Percentiles rank a stretch among this genome's conserved stretches.
These are phyloP conservation scores for Houttuynia cordata DNA, from an alignment of 164 flowering plant genomes.

Conservation along the genomic window DNA sequence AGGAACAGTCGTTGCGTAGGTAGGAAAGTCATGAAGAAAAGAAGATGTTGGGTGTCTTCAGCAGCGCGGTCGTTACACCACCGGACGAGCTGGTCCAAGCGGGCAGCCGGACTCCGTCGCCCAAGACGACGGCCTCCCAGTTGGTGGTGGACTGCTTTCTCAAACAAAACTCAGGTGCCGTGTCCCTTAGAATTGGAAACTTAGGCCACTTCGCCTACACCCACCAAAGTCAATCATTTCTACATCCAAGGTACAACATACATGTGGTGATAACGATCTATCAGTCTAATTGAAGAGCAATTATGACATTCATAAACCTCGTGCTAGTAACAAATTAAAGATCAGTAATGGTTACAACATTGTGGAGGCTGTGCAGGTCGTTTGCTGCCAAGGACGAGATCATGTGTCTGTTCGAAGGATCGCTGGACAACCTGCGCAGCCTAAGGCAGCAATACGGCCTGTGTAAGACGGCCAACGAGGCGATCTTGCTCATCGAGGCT, in stretches of 20 bases:
- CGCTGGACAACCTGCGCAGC: conserved; percentile 41
- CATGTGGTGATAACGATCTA: neutral
- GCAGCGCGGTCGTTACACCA: conserved; percentile 59
- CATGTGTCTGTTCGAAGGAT: conserved; percentile 64
- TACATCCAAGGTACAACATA: conserved; percentile 53
- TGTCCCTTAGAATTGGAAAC: conserved; percentile 55
- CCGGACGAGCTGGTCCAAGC: conserved; percentile 87
- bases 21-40: neutral
- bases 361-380: conserved; percentile 7
- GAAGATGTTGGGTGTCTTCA: conserved; percentile 75
- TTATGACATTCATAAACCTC: neutral
- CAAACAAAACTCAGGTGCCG: conserved; percentile 31
- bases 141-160: conserved; percentile 47
- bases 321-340: too few species aligned
- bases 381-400: conserved; percentile 31
- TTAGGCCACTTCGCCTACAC: conserved; percentile 54
- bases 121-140: conserved; percentile 44
- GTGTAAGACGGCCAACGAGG: conserved; percentile 54
- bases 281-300: neutral
- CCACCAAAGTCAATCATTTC: conserved; percentile 49
- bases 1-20: neutral
- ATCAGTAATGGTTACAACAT: neutral
- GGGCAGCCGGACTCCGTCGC: conserved; percentile 78
- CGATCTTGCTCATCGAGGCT: conserved; percentile 64
- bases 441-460: conserved; percentile 68